phyloP scores from a whole-genome alignment of 257 asterid genomes.

The Oldenlandia corymbosa region DNA sequence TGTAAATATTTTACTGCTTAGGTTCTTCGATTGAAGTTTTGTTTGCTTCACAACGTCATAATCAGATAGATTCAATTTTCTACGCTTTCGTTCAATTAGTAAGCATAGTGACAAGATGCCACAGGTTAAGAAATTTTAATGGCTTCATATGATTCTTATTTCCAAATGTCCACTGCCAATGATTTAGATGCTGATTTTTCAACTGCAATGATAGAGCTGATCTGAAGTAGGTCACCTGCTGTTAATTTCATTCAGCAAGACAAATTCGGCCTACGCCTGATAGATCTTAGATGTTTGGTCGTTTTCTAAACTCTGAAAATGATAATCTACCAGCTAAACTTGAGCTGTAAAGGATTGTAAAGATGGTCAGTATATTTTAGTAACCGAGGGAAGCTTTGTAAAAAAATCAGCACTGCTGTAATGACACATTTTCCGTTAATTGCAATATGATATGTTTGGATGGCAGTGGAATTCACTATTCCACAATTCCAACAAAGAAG shows the following conservation, averaged over 20 bases:
- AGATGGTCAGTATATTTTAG: constrained; percentile 6
- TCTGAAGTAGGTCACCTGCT: neutral
- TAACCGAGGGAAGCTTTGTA: neutral
- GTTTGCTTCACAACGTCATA: no score
- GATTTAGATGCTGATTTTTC: neutral
- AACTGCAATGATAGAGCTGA: neutral
- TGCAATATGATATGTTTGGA: neutral
- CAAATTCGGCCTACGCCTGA: neutral
- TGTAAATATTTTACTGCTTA: no score
- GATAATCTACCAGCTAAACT: neutral
- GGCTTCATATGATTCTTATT: no score
- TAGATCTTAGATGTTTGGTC: no score
- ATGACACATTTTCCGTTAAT: constrained; percentile 19
- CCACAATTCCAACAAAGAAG: neutral
- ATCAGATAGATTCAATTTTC: no score
- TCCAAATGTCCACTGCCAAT: no score
- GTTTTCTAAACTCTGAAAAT: no score
- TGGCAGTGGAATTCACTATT: neutral
- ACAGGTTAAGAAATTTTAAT: no score
- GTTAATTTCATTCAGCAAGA: neutral
- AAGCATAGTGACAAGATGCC: no score
- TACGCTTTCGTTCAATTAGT: no score
- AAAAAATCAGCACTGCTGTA: constrained; percentile 3
- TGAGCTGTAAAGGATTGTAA: constrained; percentile 13
- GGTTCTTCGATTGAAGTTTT: no score